Base-by-base conservation (phyloP, 2,329 filamentous ascomycete species). In the Metarhizium robertsii region DNA sequence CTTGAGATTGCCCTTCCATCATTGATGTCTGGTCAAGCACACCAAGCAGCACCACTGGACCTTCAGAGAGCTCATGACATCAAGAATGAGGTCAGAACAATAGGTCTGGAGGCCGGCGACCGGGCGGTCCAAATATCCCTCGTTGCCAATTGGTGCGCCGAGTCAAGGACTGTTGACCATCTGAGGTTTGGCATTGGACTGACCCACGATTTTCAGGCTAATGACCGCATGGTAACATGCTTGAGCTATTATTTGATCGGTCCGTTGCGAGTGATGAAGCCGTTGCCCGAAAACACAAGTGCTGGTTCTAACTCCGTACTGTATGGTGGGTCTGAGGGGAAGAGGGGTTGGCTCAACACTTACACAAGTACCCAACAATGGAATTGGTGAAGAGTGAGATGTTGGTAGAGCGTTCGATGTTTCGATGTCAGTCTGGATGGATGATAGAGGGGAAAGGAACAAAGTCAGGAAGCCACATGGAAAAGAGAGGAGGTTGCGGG, bases 171-270 rank as follows among this genome's bases (percentile, higher is more conserved):
- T 6, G 18, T 8, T 46, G 43, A 25, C 16, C 14, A 25, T 46
- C 3, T 42, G n/a, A 14, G 40, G n/a, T 2, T 14, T 42, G 14
- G 6, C 40, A 6, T 5, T 42, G 40, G n/a, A 13, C 40, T 13
- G 40, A 16, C 40, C 36, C 10, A 36, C 34, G 11, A 14, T 34
- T 50, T 42, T 38, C 45, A 18, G 42, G 14, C 30, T 38, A 50
- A 36, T 36, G 46, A 8, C 20, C n/a, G 32, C 25, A 18, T 34
- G 29, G 49, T 25, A 49, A 29, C 43, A 16, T 13, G 43, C 34
- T 38, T 57, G 55, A 53, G 55, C 50, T 32, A 54, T 58, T 52
- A 55, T 57, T 55, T 57, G 51, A 51, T 54, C 55, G 53, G 53
- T 50, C 47, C 53, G 55, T 57, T 55, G 36, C 40, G 50, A 29